These are phyloP conservation scores for Gymnopus androsaceus DNA, from an alignment of 1,284 basidiomycete species.

Conservation along the genomic window DNA sequence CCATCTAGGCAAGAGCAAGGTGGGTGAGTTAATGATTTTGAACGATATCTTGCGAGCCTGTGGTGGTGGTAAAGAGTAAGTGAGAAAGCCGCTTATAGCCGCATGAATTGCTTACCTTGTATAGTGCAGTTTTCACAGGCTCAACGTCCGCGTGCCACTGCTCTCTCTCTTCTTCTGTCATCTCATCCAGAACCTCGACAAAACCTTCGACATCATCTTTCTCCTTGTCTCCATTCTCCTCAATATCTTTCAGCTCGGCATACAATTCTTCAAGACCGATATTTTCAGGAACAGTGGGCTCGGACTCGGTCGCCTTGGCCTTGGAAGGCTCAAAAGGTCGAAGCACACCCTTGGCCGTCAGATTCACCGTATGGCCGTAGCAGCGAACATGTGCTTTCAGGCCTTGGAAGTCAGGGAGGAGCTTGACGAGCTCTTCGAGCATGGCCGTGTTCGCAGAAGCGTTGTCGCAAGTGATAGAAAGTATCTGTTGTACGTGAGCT, in stretches of 20 bases:
- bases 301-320: no score
- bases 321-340: no score
- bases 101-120: not conserved
- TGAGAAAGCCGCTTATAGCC: not conserved
- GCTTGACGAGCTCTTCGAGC: no score
- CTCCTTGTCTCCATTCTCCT: not conserved
- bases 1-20: conserved; percentile 1
- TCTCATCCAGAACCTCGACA: not conserved
- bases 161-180: not conserved
- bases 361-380: no score
- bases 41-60: not conserved
- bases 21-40: conserved; percentile 5
- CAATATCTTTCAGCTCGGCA: not conserved
- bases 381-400: no score
- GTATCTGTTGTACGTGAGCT: no score
- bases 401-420: no score
- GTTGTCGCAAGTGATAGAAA: no score
- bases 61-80: not conserved
- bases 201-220: not conserved
- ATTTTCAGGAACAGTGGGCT: no score
- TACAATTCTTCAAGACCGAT: not conserved
- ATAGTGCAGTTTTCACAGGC: not conserved
- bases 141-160: not conserved
- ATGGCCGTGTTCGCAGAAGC: no score
- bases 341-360: no score